Conservation (phyloP, 306 rosid genomes). For the Cicer cuneatum region DNA sequence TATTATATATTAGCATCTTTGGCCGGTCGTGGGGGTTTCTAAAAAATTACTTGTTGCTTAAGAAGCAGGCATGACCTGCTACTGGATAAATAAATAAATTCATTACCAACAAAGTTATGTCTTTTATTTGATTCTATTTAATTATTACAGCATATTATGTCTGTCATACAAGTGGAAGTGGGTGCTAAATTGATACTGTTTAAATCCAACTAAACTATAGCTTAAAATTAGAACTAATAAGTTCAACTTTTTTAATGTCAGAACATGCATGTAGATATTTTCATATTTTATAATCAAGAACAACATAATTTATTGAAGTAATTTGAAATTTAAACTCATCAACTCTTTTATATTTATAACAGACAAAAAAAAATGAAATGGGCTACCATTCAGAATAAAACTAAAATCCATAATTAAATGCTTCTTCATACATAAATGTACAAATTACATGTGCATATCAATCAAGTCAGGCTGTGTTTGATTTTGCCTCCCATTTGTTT, state of each 20-base stretch:
- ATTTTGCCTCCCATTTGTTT: not conserved
- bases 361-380: conserved; percentile 9
- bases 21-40: conserved; percentile 17
- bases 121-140: conserved; percentile 21
- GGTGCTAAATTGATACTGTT: not conserved
- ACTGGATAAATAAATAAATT: conserved; percentile 12
- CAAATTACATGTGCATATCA: conserved; percentile 15
- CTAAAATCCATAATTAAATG: not conserved
- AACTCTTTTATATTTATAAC: conserved; percentile 1
- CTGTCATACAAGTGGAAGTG: conserved; percentile 35
- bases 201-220: not conserved
- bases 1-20: not conserved
- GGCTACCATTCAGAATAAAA: not conserved
- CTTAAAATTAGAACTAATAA: not conserved
- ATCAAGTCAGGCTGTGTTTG: conserved; percentile 1
- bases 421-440: conserved; percentile 1
- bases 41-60: conserved; percentile 27
- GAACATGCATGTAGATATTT: not conserved
- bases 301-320: not conserved
- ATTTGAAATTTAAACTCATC: not conserved
- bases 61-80: conserved; percentile 16
- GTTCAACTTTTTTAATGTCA: not conserved
- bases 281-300: not conserved
- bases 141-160: not conserved
- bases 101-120: conserved; percentile 17